Conservation (phyloP, 2,329 filamentous ascomycete genomes). For the Colletotrichum ledebouriae region DNA sequence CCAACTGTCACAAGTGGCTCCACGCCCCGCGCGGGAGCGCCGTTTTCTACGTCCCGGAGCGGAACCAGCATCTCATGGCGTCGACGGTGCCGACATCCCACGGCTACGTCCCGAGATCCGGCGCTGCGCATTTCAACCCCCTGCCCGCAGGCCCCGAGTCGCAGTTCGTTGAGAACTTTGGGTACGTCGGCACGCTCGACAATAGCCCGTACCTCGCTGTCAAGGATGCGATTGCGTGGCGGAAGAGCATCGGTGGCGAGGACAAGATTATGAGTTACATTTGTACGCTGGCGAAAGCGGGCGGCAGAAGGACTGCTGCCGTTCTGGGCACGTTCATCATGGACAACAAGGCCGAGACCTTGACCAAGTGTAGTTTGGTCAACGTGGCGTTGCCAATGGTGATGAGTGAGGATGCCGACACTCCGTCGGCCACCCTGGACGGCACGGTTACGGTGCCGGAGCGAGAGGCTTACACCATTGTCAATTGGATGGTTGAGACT, state of each 20-base stretch:
- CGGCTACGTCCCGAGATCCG: conserved; percentile 71
- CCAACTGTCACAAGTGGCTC: conserved; percentile 94
- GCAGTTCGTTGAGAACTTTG: conserved; percentile 77
- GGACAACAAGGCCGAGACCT: conserved; percentile 72
- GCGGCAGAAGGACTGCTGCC: conserved; percentile 70
- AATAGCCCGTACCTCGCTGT: conserved; percentile 79
- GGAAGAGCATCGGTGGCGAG: conserved; percentile 79
- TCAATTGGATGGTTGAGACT: conserved; percentile 69
- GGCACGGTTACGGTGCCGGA: conserved; percentile 46
- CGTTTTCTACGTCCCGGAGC: conserved; percentile 80
- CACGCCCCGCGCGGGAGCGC: conserved; percentile 84
- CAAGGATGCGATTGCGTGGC: conserved; percentile 78
- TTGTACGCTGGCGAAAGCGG: conserved; percentile 72
- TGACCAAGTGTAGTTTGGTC: conserved; percentile 77
- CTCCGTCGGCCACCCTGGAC: conserved; percentile 41
- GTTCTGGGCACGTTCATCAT: conserved; percentile 79
- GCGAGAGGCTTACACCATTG: conserved; percentile 54
- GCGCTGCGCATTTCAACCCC: conserved; percentile 52
- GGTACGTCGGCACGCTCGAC: conserved; percentile 83
- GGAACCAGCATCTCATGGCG: conserved; percentile 82
- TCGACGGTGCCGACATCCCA: conserved; percentile 85
- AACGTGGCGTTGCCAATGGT: conserved; percentile 81
- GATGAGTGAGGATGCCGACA: conserved; percentile 47
- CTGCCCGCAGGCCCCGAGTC: conserved; percentile 63
- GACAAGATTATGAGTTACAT: conserved; percentile 75